Evolutionary conservation across 75 land plant genomes (phyloP), one percentile per base, ranked within the genome.

Genomic region (Selaginella tamariscina): DNA sequence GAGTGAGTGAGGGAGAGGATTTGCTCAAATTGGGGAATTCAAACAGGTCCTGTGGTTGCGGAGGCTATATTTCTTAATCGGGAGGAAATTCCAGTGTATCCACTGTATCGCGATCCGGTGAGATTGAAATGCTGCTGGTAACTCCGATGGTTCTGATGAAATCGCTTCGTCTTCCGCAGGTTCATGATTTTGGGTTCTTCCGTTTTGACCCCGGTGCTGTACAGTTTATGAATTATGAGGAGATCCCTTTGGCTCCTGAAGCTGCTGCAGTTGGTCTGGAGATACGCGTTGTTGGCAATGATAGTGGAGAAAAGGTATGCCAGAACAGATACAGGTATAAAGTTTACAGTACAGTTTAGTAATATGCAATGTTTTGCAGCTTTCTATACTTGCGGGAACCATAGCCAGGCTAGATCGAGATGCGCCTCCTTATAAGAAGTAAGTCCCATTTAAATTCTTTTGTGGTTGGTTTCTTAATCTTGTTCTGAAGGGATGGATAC

Each of bases 111-210:
- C 39, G 97, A 92, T 75, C 97, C 97, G 18, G 93, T 88, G 55
- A 83, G 91, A 66, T 30, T 5, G 26, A 9, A 8, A 5, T 15
- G 5, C 49, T 39, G 11, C 15, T 39, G 5, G 5, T 5, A 15
- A 39, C 5, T 5, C 11, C 49, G 49, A 5, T 5, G 49, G 24
- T 65, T 28, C 5, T n/a, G 63, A 2, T 18, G 20, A 5, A 5
- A 2, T 26, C 29, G 32, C 11, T 8, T 65, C 13, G 26, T 5
- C 8, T 31, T 8, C 11, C 22, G 23, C 67, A 65, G 67, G 84
- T 92, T 0, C 97, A 92, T 80, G 97, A 92, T 80, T 92, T 92
- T 80, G 97, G 97, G 44, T 89, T 88, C 77, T 84, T 88, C 55
- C 87, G 84, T 8, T 92, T 79, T 74, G 89, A 92, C 68, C 94